phyloP scores from a whole-genome alignment of 202 grass and related monocot species.

The Panicum hallii region DNA sequence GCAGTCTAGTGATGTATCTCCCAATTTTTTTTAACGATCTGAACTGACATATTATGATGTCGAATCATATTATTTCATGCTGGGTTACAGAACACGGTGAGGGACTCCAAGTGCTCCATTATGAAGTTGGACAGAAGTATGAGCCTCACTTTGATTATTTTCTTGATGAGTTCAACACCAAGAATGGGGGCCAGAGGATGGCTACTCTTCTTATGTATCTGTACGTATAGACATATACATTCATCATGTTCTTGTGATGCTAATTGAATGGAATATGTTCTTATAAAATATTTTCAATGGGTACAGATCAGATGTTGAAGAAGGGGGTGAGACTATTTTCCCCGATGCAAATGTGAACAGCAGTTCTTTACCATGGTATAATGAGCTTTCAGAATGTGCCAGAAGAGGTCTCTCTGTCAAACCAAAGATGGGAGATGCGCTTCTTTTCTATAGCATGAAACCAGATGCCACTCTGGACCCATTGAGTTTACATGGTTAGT shows the following conservation, averaged over 20 bases:
- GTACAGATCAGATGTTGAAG: conserved; percentile 90
- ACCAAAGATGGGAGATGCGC: conserved; percentile 90
- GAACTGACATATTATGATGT: neutral
- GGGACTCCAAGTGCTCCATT: conserved; percentile 93
- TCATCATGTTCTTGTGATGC: neutral
- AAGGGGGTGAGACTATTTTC: conserved; percentile 98
- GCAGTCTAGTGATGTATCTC: neutral
- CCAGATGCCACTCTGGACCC: conserved; percentile 88
- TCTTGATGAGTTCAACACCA: conserved; percentile 86
- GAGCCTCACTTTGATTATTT: conserved; percentile 96
- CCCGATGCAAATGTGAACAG: conserved; percentile 80
- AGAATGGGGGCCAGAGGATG: conserved; percentile 93
- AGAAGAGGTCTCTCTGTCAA: conserved; percentile 76
- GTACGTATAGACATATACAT: conserved; percentile 56
- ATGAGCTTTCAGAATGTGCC: conserved; percentile 85
- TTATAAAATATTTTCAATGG: neutral
- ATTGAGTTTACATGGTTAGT: conserved; percentile 93
- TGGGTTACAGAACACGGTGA: conserved; percentile 76
- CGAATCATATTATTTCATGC: conserved; percentile 10
- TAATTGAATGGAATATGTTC: neutral
- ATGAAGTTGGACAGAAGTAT: conserved; percentile 96
- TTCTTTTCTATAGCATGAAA: conserved; percentile 98
- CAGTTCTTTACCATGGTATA: conserved; percentile 72
- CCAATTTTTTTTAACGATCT: neutral
- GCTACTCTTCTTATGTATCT: conserved; percentile 98